Conservation (phyloP, 73 alveolate genomes). For the Paramecium bursaria region DNA sequence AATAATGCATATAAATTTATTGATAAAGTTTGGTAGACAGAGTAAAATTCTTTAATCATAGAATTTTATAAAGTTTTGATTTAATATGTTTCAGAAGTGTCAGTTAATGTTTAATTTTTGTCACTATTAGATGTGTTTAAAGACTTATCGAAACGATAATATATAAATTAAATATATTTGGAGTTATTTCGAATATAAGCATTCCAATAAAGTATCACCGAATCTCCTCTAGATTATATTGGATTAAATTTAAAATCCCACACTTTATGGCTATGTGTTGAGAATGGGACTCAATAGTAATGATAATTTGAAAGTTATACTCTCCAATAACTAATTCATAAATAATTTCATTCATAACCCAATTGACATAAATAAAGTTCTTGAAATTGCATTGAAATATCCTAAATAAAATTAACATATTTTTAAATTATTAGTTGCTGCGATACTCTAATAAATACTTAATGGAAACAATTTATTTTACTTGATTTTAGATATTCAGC, state of each 20-base stretch:
- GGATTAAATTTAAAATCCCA: background rate
- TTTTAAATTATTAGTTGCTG: constrained; percentile 41
- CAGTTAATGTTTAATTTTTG: no score
- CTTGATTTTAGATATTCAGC: no score
- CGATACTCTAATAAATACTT: constrained; percentile 34
- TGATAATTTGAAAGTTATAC: no score
- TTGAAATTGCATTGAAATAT: background rate
- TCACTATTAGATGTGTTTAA: constrained; percentile 29
- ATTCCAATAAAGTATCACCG: no score
- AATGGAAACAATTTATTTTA: no score
- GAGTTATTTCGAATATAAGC: no score
- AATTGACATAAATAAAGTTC: no score
- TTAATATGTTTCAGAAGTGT: background rate
- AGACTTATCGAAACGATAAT: constrained; percentile 9
- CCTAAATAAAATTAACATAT: constrained; percentile 3
- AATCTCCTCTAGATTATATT: no score
- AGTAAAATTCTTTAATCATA: background rate
- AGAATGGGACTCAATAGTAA: background rate
- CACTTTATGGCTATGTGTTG: background rate
- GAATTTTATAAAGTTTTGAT: constrained; percentile 8
- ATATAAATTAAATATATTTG: no score
- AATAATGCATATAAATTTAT: constrained; percentile 18
- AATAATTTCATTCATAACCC: no score
- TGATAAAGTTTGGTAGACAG: constrained; percentile 40
- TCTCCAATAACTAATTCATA: no score